Conservation (phyloP, 805 yeast genomes). For the Tetrapisispora pingtungensis region DNA sequence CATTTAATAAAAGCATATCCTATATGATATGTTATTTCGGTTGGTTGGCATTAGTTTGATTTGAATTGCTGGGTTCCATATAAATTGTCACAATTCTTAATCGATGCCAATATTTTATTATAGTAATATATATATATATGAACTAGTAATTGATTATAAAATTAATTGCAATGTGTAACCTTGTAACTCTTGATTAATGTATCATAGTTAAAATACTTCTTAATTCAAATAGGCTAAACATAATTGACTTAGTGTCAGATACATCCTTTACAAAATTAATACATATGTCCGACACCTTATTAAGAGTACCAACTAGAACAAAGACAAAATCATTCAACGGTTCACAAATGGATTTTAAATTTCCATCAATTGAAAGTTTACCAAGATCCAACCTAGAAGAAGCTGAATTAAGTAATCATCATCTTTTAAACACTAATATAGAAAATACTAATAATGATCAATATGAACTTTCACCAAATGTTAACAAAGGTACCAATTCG, state of each 20-base stretch:
- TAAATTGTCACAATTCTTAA: neutral
- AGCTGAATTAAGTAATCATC: slow-evolving; percentile 22
- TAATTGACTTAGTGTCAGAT: too few relatives aligned
- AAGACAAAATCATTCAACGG: slow-evolving; percentile 33
- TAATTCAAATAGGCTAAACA: too few relatives aligned
- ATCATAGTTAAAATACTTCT: too few relatives aligned
- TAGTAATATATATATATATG: neutral
- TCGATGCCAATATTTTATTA: neutral
- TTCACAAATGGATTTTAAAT: slow-evolving; percentile 32
- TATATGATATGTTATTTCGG: too few relatives aligned
- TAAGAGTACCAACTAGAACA: slow-evolving; percentile 27
- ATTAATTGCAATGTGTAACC: too few relatives aligned
- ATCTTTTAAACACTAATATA: slow-evolving; percentile 16
- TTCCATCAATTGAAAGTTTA: slow-evolving; percentile 28
- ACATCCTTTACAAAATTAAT: too few relatives aligned
- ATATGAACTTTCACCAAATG: neutral
- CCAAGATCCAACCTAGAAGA: slow-evolving; percentile 11
- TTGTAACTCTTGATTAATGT: too few relatives aligned
- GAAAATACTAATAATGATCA: neutral
- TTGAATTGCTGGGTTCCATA: neutral
- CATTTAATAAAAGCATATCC: neutral
- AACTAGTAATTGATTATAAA: neutral
- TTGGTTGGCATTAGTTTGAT: too few relatives aligned
- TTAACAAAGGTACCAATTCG: neutral
- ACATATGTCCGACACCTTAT: slow-evolving; percentile 10